Evolutionary conservation across 805 yeast species (phyloP), one percentile per base, ranked within the genome.

Genomic region (Myxozyma melibiosi): DNA sequence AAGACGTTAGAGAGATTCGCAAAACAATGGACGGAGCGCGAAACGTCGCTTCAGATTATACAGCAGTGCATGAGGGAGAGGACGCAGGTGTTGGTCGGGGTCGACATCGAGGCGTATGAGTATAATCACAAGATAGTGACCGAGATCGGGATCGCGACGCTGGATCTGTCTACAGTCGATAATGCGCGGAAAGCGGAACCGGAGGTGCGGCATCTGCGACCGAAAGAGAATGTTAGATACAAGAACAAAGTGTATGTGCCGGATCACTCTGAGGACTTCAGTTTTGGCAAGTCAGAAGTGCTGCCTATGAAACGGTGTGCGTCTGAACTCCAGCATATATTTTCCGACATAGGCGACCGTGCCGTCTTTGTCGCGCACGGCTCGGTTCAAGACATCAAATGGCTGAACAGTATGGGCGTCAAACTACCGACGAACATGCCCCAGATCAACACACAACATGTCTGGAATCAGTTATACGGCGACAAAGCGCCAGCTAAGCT

Each of bases 91-190:
- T 46, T 58, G n/a, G 31, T 59, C 11, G 57, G 45, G 3, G 34
- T 58, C 25, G 62, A 58, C 24, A 22, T 53, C 30, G 62, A 58
- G 20, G 48, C 44, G 8, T 58, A 50, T 16, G 62, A 58, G 24
- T 27, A 27, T 2, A 38, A 53, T 20, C 45, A 42, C 1, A 30
- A 24, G 9, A 8, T 30, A 6, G 39, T 58, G 4, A 53, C 58
- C 4, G 62, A 58, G 38, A 38, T 55, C 25, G 62, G 58, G 4
- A 24, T 54, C n/a, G 40, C 58, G 24, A 14, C 39, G 6, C 16
- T 41, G 35, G 48, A 40, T 22, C 20, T 53, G 4, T 31, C 14
- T 31, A 11, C 34, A 9, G 16, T 18, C 42, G n/a, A n/a, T 18
- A 14, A 18, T 38, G 27, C 24, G 1, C 7, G 37, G 9, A 34